phyloP scores from a whole-genome alignment of 805 yeast species.

The Wickerhamiella sergipiensis region DNA sequence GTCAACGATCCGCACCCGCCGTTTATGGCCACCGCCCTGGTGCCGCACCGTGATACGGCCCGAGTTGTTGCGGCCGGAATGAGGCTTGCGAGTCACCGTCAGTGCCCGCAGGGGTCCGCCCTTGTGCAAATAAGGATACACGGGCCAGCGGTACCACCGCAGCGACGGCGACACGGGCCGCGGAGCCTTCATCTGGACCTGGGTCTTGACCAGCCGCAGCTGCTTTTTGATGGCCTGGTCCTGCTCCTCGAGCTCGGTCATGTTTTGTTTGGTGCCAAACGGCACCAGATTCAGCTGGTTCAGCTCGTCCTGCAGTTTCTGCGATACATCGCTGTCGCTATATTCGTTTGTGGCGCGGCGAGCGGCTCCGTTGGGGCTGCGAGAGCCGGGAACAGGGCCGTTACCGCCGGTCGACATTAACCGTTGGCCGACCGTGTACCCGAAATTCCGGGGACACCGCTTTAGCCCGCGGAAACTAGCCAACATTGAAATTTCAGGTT shows the following conservation, averaged over 20 bases:
- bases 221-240: constrained; percentile 61
- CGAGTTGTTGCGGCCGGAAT: constrained; percentile 79
- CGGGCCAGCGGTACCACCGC: constrained; percentile 78
- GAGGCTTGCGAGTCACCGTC: constrained; percentile 56
- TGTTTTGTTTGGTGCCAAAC: constrained; percentile 24
- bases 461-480: background rate
- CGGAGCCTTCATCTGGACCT: constrained; percentile 56
- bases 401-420: background rate
- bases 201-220: constrained; percentile 54
- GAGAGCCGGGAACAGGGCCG: too few species aligned
- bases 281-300: constrained; percentile 27
- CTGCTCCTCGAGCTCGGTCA: constrained; percentile 67
- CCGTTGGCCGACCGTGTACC: background rate
- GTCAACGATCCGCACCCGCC: constrained; percentile 75
- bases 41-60: constrained; percentile 88
- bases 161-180: constrained; percentile 79
- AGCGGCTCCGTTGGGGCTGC: too few species aligned
- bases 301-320: constrained; percentile 15
- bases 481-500: background rate
- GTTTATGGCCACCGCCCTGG: constrained; percentile 93
- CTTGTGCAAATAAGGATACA: constrained; percentile 74
- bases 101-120: constrained; percentile 69
- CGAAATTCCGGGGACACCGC: too few species aligned
- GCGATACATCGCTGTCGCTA: background rate
- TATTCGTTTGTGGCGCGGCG: background rate